Evolutionary conservation across 2,329 filamentous ascomycete genomes (phyloP), one percentile per base, ranked within the genome.

Genomic region (Paraconiothyrium sp.): DNA sequence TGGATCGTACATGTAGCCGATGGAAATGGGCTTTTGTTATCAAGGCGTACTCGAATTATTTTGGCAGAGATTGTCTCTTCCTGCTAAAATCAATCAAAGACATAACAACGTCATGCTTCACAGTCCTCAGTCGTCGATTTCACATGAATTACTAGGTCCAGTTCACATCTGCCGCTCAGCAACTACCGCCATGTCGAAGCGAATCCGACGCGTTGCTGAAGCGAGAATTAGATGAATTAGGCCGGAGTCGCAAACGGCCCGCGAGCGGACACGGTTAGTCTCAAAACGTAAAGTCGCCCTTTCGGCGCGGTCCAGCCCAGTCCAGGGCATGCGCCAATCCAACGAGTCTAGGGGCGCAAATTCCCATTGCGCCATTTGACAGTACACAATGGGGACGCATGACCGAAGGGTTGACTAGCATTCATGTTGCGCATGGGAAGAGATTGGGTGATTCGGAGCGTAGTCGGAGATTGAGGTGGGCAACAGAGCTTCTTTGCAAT

Each of bases 31-130:
- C 22, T 54, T 43, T 44, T 14, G 51, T 24, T 54, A 22, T n/a
- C 37, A 43, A 44, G 35, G 22, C 14, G 35, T 20, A 32, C 22
- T 43, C 24, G 48, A 43, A 14, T 54, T n/a, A 30, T 13, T 54
- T 55, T 55, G 52, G 52, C 52, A 34, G 52, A 55, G 52, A 55
- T 55, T 46, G 52, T 46, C 39, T 55, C 27, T 34, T 55, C 52
- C 27, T 24, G 50, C 35, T 39, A 32, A 43, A 39, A 52, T 27
- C 20, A 16, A 52, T 52, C 34, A 41, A 52, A 48, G 3, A 48
- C 46, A 48, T 30, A 24, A 11, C 46, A 48, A 13, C 11, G 24
- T 48, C 30, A 5, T 8, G 32, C 30, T 48, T 32, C 2, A 48
- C 24, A 7, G 1, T 32, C 10, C 24, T 30, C 30, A 10, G 13